Conservation (phyloP, 2,329 filamentous ascomycete genomes). For the Pezicula rhizophila region DNA sequence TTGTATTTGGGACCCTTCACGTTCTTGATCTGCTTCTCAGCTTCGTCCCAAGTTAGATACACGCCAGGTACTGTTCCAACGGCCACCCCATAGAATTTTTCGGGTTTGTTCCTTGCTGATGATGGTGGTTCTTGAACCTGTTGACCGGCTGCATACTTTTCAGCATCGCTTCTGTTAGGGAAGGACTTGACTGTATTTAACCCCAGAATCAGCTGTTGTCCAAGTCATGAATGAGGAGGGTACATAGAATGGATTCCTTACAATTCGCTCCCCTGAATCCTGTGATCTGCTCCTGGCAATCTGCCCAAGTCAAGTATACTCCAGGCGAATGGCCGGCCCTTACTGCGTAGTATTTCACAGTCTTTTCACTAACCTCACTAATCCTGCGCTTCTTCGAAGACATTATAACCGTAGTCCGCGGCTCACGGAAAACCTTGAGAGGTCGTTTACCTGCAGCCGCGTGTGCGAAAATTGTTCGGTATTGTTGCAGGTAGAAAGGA, state of each 20-base stretch:
- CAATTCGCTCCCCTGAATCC: constrained; percentile 61
- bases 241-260: constrained; percentile 37
- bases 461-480: too few species aligned
- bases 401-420: constrained; percentile 7
- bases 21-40: constrained; percentile 66
- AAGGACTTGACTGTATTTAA: constrained; percentile 71
- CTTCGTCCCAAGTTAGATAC: constrained; percentile 61
- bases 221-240: background rate
- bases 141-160: constrained; percentile 65
- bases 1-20: constrained; percentile 66
- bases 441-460: background rate
- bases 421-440: background rate
- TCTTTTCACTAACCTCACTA: constrained; percentile 4
- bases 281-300: constrained; percentile 54
- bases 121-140: constrained; percentile 31
- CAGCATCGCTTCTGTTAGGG: constrained; percentile 64
- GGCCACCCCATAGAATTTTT: constrained; percentile 55
- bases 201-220: background rate
- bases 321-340: constrained; percentile 49
- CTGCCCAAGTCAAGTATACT: constrained; percentile 56
- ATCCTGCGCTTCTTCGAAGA: constrained; percentile 23
- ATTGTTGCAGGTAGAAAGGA: too few species aligned
- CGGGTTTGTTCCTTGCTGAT: constrained; percentile 19
- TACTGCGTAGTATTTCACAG: constrained; percentile 57
- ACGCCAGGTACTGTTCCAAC: constrained; percentile 53